Evolutionary conservation across 2,329 filamentous ascomycete species (phyloP), one percentile per base, ranked within the genome.

Genomic region (Aspergillus carbonarius): DNA sequence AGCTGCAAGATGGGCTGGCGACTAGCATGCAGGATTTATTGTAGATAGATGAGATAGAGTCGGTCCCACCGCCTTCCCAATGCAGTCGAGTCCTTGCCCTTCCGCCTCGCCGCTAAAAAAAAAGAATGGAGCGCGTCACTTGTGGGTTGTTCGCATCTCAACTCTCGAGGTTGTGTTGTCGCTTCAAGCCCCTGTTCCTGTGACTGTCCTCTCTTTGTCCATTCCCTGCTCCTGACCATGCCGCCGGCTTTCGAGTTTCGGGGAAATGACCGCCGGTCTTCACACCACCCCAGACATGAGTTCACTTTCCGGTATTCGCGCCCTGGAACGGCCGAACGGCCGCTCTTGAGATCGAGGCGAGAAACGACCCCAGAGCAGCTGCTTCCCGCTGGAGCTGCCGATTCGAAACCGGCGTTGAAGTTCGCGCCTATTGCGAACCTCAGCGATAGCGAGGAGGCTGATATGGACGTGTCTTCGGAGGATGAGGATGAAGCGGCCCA

Each of bases 391-490:
- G 60, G 65, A 9, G 60, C 67, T 9, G 63, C 60, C 1, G 64
- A 67, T n/a, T 67, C 65, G 9, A 70, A 76, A 30, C 58, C 66
- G 4, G 64, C 60, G 12, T 62, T 67, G 54, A 78, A 74, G 56
- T 78, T 76, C 35, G 70, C 74, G 1, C 63, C 68, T 1, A 49
- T 78, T 4, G 72, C 75, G 15, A 71, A 74, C 12, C 61, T 80
- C 8, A 79, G 76, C 46, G 78, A 80, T 58, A 80, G 76, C 50
- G 78, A 78, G 52, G 78, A 80, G 60, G 76, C 73, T 13, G 75
- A 75, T 5, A 80, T 80, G 78, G 75, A 78, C 15, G 68, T 77
- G 8, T 78, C 74, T 6, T 68, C 74, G 4, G 73, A 72, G 4
- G 75, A 77, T 13, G 71, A 77, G 18, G 66, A 69, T 18, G 58